Evolutionary conservation across 495 filamentous ascomycete species (phyloP).

Genomic region (Trichoderma erinaceum): DNA sequence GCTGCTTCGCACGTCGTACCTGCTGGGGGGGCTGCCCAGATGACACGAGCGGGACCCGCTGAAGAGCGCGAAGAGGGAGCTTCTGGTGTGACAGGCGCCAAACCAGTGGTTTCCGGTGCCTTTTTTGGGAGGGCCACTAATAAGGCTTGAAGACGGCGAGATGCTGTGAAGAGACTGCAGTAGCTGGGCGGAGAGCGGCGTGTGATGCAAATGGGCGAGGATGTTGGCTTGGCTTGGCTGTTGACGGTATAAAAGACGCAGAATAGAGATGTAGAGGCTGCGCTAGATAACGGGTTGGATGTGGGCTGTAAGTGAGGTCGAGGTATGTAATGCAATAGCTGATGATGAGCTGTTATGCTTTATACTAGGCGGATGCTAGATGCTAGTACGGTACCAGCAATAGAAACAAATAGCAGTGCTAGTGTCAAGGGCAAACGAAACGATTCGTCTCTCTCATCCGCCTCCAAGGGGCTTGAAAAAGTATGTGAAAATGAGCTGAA

Average conservation of each 20-base stretch:
- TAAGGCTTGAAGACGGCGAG: background rate
- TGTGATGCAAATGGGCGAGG: background rate
- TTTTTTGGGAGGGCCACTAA: background rate
- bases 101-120: background rate
- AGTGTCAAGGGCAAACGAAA: no score
- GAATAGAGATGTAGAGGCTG: no score
- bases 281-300: no score
- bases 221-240: background rate
- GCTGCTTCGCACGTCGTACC: slow-evolving; percentile 13
- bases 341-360: no score
- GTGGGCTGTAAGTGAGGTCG: no score
- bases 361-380: no score
- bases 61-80: slow-evolving; percentile 1
- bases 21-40: slow-evolving; percentile 11
- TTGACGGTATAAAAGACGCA: no score
- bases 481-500: background rate
- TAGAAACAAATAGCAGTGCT: no score
- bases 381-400: no score
- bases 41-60: slow-evolving; percentile 13
- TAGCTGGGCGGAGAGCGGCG: background rate
- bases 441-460: no score
- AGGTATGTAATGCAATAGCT: no score
- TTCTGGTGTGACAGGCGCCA: slow-evolving; percentile 14
- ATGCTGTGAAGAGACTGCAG: no score
- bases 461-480: background rate